These are phyloP conservation scores for Durusdinium trenchii DNA, from an alignment of 73 alveolate species.

Conservation along the genomic window DNA sequence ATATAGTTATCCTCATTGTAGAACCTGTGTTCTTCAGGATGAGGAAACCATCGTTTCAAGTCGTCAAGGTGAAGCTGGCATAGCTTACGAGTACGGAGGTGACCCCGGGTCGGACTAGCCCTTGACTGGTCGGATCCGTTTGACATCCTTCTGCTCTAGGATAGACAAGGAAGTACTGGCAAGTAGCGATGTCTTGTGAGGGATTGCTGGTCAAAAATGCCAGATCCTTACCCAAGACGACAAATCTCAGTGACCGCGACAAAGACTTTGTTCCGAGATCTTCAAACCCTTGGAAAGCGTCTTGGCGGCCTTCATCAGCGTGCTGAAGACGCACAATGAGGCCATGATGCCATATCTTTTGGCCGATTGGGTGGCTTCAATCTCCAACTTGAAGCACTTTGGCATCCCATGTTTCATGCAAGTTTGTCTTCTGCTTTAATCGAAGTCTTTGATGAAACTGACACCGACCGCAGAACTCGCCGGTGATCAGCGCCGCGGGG, in stretches of 20 bases:
- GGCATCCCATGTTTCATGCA: not conserved
- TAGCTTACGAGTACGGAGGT: too few species aligned
- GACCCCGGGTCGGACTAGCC: too few species aligned
- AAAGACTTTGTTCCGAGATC: constrained; percentile 13
- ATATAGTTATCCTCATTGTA: too few species aligned
- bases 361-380: not conserved
- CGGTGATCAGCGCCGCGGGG: constrained; percentile 65
- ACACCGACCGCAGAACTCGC: constrained; percentile 42
- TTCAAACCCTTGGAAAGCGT: constrained; percentile 52
- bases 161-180: too few species aligned
- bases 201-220: not conserved
- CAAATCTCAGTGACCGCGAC: not conserved
- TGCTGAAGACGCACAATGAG: constrained; percentile 71
- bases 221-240: too few species aligned
- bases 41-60: too few species aligned
- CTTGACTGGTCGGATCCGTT: too few species aligned
- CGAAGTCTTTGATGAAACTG: not conserved
- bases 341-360: not conserved
- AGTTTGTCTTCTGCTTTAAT: not conserved
- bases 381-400: not conserved
- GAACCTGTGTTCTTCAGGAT: too few species aligned
- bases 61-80: too few species aligned
- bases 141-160: too few species aligned
- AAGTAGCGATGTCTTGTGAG: not conserved
- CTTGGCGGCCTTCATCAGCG: constrained; percentile 44